Conservation (phyloP, 495 filamentous ascomycete genomes). For the Hyphodiscus hymeniophilus region DNA sequence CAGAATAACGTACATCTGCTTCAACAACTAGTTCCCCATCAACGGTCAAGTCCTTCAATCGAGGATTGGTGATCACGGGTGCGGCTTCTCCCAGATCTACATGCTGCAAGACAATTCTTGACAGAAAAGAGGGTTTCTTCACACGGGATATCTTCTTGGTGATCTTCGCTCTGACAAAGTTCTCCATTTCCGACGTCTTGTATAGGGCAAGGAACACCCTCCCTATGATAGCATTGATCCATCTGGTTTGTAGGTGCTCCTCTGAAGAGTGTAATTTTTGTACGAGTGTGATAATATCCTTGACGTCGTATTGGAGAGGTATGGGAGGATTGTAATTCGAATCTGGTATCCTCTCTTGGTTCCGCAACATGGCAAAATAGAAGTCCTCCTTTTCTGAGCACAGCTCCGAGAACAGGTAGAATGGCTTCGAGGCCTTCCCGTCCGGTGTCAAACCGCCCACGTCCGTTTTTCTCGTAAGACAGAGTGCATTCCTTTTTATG, state of each 20-base stretch:
- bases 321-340: constrained; percentile 52
- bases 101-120: constrained; percentile 65
- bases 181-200: constrained; percentile 72
- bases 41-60: constrained; percentile 80
- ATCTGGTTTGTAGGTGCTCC: constrained; percentile 83
- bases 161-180: constrained; percentile 73
- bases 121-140: constrained; percentile 84
- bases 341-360: constrained; percentile 60
- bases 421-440: constrained; percentile 60
- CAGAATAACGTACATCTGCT: constrained; percentile 78
- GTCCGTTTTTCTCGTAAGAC: constrained; percentile 62
- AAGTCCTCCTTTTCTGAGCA: constrained; percentile 96
- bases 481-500: constrained; percentile 92
- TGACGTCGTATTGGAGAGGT: constrained; percentile 71
- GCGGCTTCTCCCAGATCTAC: constrained; percentile 84
- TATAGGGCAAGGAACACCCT: constrained; percentile 82
- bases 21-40: constrained; percentile 84
- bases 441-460: constrained; percentile 45
- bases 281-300: constrained; percentile 78
- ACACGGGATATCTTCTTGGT: constrained; percentile 94
- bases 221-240: constrained; percentile 88
- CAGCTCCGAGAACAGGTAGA: constrained; percentile 90
- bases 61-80: constrained; percentile 82
- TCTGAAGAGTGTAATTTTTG: constrained; percentile 87
- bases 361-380: constrained; percentile 84